Evolutionary conservation across 768 basidiomycete species (phyloP).

Genomic region (Boletus pseudo-olivaceus): DNA sequence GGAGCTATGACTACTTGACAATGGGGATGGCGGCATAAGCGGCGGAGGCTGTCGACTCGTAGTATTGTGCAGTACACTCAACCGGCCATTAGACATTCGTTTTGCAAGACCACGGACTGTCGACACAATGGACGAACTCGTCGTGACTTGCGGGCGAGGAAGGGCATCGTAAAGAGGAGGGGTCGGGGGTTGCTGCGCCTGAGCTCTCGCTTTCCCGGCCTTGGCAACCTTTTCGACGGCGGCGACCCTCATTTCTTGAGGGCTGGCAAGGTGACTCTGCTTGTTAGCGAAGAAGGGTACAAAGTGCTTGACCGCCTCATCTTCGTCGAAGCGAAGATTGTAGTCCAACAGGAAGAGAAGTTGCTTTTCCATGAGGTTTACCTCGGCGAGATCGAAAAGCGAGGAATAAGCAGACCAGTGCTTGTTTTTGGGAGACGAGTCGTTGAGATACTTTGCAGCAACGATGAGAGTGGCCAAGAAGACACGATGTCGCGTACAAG

Average conservation of each 20-base stretch:
- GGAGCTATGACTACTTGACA: conserved; percentile 42
- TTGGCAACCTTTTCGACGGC: conserved; percentile 54
- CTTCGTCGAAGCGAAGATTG: conserved; percentile 86
- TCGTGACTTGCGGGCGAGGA: conserved; percentile 18
- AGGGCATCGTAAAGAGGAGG: conserved; percentile 39
- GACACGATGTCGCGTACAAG: conserved; percentile 91
- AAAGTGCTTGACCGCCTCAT: conserved; percentile 70
- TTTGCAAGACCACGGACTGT: conserved; percentile 59
- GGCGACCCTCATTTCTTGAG: conserved; percentile 45
- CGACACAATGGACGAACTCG: conserved; percentile 43
- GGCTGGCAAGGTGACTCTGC: conserved; percentile 18
- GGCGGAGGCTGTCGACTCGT: conserved; percentile 18
- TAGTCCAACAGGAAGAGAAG: conserved; percentile 90
- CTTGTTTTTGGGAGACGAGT: conserved; percentile 91
- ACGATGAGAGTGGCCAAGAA: conserved; percentile 96
- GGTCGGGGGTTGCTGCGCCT: conserved; percentile 42
- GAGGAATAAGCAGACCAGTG: conserved; percentile 85
- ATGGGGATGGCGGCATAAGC: conserved; percentile 24
- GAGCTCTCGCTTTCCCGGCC: conserved; percentile 51
- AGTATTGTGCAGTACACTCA: conserved; percentile 28
- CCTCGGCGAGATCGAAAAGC: conserved; percentile 72
- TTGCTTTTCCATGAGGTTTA: conserved; percentile 98
- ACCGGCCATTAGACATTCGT: conserved; percentile 45
- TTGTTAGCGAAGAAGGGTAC: conserved; percentile 55
- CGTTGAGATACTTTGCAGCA: conserved; percentile 95